These are phyloP conservation scores for Gymnopilus dilepis DNA, from an alignment of 768 basidiomycete genomes.

Conservation along the genomic window DNA sequence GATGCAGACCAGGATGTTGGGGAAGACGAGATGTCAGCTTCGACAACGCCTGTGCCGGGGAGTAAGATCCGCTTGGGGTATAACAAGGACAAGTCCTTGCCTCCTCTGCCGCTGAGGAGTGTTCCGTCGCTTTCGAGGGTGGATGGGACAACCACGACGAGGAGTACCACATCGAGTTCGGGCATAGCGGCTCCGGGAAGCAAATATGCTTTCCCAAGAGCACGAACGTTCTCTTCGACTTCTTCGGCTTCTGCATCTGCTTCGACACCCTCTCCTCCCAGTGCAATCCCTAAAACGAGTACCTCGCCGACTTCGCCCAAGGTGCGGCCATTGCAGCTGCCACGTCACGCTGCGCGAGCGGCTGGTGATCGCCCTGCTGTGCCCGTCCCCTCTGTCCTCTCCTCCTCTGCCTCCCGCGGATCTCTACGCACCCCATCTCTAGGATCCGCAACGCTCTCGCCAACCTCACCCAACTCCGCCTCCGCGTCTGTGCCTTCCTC, in stretches of 20 bases:
- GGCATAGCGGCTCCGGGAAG: not conserved
- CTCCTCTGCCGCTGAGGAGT: constrained; percentile 36
- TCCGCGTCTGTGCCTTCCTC: not conserved
- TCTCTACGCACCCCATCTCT: constrained; percentile 23
- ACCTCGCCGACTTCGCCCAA: constrained; percentile 19
- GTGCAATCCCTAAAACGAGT: constrained; percentile 3
- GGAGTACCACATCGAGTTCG: not conserved
- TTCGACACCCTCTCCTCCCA: constrained; percentile 12
- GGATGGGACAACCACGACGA: not conserved
- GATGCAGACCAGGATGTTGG: constrained; percentile 22
- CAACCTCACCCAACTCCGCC: not conserved
- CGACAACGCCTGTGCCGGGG: constrained; percentile 15
- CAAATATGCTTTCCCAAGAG: constrained; percentile 29
- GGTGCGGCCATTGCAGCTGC: constrained; percentile 38
- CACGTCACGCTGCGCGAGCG: constrained; percentile 26
- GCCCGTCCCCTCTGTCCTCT: constrained; percentile 31
- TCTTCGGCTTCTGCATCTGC: constrained; percentile 22
- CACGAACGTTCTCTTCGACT: constrained; percentile 29
- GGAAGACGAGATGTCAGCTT: constrained; percentile 1
- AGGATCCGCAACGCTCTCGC: not conserved
- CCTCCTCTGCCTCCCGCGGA: constrained; percentile 19
- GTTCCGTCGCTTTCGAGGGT: constrained; percentile 14
- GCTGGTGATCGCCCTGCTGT: constrained; percentile 39
- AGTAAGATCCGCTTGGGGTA: constrained; percentile 10
- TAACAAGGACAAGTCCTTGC: constrained; percentile 43